Conservation (phyloP, 768 basidiomycete genomes). For the Pisolithus albus region DNA sequence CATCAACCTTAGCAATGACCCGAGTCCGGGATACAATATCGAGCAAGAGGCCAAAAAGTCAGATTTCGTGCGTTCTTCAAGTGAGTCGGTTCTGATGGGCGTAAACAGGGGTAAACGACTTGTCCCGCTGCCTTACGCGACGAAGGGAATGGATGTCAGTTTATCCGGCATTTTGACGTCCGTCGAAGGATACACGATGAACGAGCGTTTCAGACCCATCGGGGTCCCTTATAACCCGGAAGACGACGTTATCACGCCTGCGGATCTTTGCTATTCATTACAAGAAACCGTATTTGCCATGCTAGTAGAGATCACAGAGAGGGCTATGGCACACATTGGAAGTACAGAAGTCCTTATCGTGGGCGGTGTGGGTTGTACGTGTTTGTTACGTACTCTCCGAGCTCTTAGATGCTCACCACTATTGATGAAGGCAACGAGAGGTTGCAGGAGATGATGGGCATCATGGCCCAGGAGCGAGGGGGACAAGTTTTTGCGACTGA, state of each 20-base stretch:
- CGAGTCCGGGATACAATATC: constrained; percentile 94
- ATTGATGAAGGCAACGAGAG: constrained; percentile 69
- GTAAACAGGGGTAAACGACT: constrained; percentile 70
- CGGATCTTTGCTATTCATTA: constrained; percentile 94
- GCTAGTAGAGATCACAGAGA: constrained; percentile 98
- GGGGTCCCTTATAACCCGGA: constrained; percentile 30
- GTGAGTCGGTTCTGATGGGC: neutral
- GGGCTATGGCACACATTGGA: constrained; percentile 98
- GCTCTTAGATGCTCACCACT: neutral
- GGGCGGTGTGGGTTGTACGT: constrained; percentile 98
- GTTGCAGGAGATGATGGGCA: constrained; percentile 97
- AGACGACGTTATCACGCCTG: constrained; percentile 78
- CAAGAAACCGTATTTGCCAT: constrained; percentile 98
- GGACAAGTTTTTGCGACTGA: constrained; percentile 93
- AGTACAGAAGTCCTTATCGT: constrained; percentile 96
- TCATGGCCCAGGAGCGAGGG: constrained; percentile 88
- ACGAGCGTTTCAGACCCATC: constrained; percentile 71
- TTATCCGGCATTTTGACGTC: constrained; percentile 91
- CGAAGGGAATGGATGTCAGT: constrained; percentile 98
- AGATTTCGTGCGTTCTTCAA: neutral
- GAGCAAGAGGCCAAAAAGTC: constrained; percentile 93
- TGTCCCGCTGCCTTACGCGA: constrained; percentile 83
- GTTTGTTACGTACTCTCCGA: neutral
- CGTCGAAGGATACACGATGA: constrained; percentile 78
- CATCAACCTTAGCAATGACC: constrained; percentile 91